Evolutionary conservation across 2,329 filamentous ascomycete genomes (phyloP).

Genomic region (Fusarium sp.): DNA sequence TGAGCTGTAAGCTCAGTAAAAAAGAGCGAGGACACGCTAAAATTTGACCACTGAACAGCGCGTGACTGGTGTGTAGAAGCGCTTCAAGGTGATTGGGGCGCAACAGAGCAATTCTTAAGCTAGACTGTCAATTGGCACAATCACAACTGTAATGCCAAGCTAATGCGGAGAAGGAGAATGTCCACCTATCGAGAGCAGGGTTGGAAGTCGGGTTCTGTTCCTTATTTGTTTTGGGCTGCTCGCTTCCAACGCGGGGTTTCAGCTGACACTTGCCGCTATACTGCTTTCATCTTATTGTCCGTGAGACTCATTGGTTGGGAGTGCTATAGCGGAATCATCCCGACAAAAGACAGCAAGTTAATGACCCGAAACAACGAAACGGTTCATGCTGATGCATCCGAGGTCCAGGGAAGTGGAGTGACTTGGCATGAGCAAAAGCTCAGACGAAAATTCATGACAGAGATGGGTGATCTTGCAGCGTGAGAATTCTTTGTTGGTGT

Average conservation of each 20-base stretch:
- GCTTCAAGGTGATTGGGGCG: slow-evolving; percentile 15
- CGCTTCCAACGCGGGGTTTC: slow-evolving; percentile 15
- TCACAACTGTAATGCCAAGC: background rate
- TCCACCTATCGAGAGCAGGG: slow-evolving; percentile 12
- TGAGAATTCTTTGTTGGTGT: too few species aligned
- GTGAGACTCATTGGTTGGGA: background rate
- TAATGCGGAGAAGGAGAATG: slow-evolving; percentile 9
- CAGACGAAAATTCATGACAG: background rate
- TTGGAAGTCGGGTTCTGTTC: background rate
- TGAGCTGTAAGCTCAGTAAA: background rate
- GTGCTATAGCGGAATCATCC: background rate
- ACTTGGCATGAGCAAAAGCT: background rate
- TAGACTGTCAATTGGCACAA: background rate
- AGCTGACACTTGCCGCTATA: background rate
- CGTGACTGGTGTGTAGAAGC: slow-evolving; percentile 22
- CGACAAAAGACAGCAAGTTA: background rate
- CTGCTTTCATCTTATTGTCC: background rate
- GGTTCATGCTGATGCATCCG: background rate
- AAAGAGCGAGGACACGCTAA: slow-evolving; percentile 5
- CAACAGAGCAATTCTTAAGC: background rate
- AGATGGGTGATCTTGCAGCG: background rate
- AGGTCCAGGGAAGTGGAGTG: background rate
- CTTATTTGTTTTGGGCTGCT: background rate
- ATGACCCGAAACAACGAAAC: background rate
- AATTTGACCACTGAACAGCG: slow-evolving; percentile 1